Evolutionary conservation across 176 grass and related monocot genomes (phyloP), one percentile per base, ranked within the genome.

Genomic region (Sorghum bicolor): DNA sequence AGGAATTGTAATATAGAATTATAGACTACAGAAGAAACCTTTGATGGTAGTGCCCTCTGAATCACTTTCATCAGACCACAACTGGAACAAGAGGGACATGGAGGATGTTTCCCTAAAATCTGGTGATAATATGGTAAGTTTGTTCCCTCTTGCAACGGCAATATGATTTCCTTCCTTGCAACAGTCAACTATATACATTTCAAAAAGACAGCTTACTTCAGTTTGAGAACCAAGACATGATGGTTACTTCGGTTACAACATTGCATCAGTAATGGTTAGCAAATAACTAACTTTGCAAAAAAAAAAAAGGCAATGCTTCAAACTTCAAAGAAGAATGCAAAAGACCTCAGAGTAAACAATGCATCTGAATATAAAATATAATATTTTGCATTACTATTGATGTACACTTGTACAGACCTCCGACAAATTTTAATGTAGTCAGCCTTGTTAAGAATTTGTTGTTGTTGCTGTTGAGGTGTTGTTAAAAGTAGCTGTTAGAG

Each of bases 1-100:
- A 37, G 20, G 38, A 7, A 53, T 10, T 69, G 31, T 31, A 26
- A 80, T 72, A 50, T 68, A n/a, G n/a, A n/a, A n/a, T n/a, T n/a
- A n/a, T n/a, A 68, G n/a, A 82, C 11, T 31, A 45, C 15, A 68
- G 26, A 87, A 47, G 36, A 85, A 30, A 97, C 95, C 92, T 86
- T 95, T 98, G 40, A 94, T 87, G 31, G 19, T 37, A 38, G 68
- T 83, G 60, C 50, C 86, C 28, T 86, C 87, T 76, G 85, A 83
- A 93, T 93, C 83, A 84, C 53, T 70, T 60, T 78, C 87, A 73
- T 32, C 62, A 87, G 77, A 80, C 89, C 91, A 98, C 72, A 81
- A 85, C 82, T 95, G 89, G 72, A 92, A 92, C 61, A 88, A 90
- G 86, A 98, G 87, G 74, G 89, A 62, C 87, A 98, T 88, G 77